Conservation (phyloP, 2,329 filamentous ascomycete species). For the Pseudogymnoascus sp. region DNA sequence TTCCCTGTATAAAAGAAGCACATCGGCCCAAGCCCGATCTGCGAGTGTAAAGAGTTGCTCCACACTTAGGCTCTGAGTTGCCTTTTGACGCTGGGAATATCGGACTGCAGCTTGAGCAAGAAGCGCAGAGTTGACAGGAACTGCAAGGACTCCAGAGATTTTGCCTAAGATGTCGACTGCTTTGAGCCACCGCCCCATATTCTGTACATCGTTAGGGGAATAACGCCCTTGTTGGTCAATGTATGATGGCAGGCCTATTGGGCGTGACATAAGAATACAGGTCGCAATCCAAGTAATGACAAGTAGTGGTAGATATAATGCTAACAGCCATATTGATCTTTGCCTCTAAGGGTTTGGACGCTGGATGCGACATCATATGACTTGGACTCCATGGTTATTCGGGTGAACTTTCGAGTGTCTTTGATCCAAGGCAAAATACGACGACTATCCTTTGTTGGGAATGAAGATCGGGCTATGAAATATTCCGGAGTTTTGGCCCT, state of each 20-base stretch:
- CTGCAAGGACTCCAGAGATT: neutral
- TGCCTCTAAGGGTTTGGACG: neutral
- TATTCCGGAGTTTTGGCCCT: too few species aligned
- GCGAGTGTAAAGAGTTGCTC: neutral
- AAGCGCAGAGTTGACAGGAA: neutral
- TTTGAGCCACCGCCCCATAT: neutral
- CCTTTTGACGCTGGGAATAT: neutral
- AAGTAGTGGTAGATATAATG: neutral
- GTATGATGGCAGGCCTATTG: neutral
- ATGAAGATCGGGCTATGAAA: too few species aligned
- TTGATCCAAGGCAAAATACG: neutral
- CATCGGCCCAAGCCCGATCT: neutral
- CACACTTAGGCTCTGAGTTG: neutral
- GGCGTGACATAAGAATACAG: neutral
- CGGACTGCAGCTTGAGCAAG: neutral
- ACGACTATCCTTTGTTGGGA: too few species aligned
- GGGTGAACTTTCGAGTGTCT: neutral
- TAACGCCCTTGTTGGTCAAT: neutral
- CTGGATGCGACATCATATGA: neutral
- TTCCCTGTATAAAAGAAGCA: neutral
- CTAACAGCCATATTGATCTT: neutral
- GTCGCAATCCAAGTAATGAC: neutral
- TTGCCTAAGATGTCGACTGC: neutral
- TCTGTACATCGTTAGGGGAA: neutral
- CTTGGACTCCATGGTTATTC: neutral